A percentile compares a stretch with the other conserved stretches of the same genome.
Evolutionary conservation across 352 stramenopile species (phyloP).

Genomic region (Pythium vanterpoolii): DNA sequence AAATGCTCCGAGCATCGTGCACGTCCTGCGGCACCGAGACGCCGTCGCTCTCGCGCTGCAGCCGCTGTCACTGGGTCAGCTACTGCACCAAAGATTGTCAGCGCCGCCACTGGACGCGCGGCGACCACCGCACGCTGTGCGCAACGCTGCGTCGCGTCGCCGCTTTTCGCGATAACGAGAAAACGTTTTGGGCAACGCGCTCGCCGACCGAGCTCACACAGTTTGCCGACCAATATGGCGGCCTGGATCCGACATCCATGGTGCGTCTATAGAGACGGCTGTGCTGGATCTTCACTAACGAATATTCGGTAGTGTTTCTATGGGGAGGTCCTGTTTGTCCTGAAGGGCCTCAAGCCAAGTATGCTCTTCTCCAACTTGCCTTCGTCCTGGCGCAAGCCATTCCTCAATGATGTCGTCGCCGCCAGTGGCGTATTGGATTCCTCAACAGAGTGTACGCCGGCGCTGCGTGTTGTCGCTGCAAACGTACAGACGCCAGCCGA

Average conservation of each 20-base stretch:
- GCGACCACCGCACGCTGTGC: slow-evolving; percentile 37
- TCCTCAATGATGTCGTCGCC: slow-evolving; percentile 36
- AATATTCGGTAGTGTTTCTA: slow-evolving; percentile 36
- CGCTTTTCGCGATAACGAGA: slow-evolving; percentile 17
- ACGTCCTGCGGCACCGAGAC: slow-evolving; percentile 16
- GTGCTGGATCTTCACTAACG: not conserved
- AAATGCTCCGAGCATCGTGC: not conserved
- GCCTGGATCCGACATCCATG: slow-evolving; percentile 47
- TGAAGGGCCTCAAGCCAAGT: slow-evolving; percentile 55
- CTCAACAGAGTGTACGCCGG: not conserved
- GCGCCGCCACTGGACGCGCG: slow-evolving; percentile 38
- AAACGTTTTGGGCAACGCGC: slow-evolving; percentile 13
- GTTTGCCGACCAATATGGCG: slow-evolving; percentile 27
- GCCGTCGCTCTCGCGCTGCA: slow-evolving; percentile 36
- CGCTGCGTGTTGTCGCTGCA: slow-evolving; percentile 25
- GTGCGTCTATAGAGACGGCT: slow-evolving; percentile 6
- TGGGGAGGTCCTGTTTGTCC: slow-evolving; percentile 69
- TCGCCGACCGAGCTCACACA: slow-evolving; percentile 11
- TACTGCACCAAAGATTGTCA: slow-evolving; percentile 72
- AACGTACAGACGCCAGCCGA: slow-evolving; percentile 38
- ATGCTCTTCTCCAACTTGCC: slow-evolving; percentile 71
- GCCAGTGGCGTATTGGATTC: slow-evolving; percentile 33
- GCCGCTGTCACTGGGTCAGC: slow-evolving; percentile 43
- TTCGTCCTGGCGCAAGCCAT: slow-evolving; percentile 35
- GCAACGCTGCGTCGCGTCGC: slow-evolving; percentile 17